Evolutionary conservation across 495 filamentous ascomycete species (phyloP).

Genomic region (Annulohypoxylon maeteangense): DNA sequence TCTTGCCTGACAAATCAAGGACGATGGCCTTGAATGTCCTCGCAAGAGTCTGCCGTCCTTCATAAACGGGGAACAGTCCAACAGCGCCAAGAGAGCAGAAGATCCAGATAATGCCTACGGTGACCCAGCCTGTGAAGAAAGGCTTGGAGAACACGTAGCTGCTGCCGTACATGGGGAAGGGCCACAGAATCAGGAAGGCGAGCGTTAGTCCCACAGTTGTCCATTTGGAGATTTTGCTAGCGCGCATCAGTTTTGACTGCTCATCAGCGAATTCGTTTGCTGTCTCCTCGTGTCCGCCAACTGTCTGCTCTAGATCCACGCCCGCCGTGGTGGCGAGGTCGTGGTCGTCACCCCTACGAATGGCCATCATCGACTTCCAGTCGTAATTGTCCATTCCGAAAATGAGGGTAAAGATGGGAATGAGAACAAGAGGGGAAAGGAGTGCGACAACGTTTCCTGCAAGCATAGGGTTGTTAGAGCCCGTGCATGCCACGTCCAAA

Average conservation of each 20-base stretch:
- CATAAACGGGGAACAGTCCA: conserved; percentile 84
- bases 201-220: conserved; percentile 81
- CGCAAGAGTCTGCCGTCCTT: conserved; percentile 75
- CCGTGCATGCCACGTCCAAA: conserved; percentile 79
- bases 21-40: conserved; percentile 73
- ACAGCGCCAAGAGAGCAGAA: conserved; percentile 79
- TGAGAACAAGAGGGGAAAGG: conserved; percentile 80
- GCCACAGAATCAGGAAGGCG: conserved; percentile 86
- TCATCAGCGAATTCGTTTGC: conserved; percentile 65
- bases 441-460: conserved; percentile 84
- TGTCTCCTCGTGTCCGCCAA: conserved; percentile 61
- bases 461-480: conserved; percentile 88
- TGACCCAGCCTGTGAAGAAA: conserved; percentile 94
- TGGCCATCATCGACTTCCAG: conserved; percentile 85
- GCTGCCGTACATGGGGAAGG: conserved; percentile 91
- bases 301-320: conserved; percentile 76
- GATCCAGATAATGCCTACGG: conserved; percentile 88
- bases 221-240: conserved; percentile 80
- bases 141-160: conserved; percentile 88
- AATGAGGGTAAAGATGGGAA: conserved; percentile 79
- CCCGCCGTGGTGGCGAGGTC: conserved; percentile 75
- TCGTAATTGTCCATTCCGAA: conserved; percentile 87
- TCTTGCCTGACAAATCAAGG: conserved; percentile 74
- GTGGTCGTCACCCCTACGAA: conserved; percentile 84
- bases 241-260: conserved; percentile 72